These are phyloP conservation scores for Paraphaeosphaeria minitans DNA, from an alignment of 2,329 filamentous ascomycete species.

Conservation along the genomic window DNA sequence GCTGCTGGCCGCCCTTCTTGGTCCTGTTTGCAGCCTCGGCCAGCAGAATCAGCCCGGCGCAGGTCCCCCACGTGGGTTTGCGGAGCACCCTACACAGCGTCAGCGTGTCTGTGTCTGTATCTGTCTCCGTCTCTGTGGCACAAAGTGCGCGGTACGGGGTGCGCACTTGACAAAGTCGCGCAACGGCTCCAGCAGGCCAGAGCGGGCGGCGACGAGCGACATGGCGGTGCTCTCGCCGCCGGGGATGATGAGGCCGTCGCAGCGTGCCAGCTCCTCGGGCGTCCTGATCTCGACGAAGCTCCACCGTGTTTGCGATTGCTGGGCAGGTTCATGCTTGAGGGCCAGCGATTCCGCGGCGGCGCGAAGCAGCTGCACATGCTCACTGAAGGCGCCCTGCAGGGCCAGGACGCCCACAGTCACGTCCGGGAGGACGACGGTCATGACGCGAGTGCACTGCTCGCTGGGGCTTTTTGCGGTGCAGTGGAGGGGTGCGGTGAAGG, in stretches of 20 bases:
- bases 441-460: conserved; percentile 5
- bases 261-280: conserved; percentile 68
- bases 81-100: conserved; percentile 63
- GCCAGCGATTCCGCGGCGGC: conserved; percentile 65
- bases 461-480: neutral
- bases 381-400: conserved; percentile 90
- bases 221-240: conserved; percentile 96
- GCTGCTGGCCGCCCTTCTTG: conserved; percentile 88
- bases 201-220: conserved; percentile 81
- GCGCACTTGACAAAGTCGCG: conserved; percentile 87
- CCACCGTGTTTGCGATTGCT: conserved; percentile 51
- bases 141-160: conserved; percentile 13
- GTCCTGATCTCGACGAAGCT: conserved; percentile 81
- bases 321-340: conserved; percentile 43
- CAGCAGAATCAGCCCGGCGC: conserved; percentile 89
- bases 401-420: conserved; percentile 69
- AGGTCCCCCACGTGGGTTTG: conserved; percentile 93
- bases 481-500: conserved; percentile 1
- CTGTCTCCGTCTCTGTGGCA: conserved; percentile 6
- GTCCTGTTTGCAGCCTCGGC: conserved; percentile 85
- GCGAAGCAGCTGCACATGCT: conserved; percentile 79
- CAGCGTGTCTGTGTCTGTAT: conserved; percentile 13
- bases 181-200: conserved; percentile 80
- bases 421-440: conserved; percentile 34
- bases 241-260: conserved; percentile 85